phyloP scores from a whole-genome alignment of 2,329 filamentous ascomycete species.

The Pezicula radicicola region DNA sequence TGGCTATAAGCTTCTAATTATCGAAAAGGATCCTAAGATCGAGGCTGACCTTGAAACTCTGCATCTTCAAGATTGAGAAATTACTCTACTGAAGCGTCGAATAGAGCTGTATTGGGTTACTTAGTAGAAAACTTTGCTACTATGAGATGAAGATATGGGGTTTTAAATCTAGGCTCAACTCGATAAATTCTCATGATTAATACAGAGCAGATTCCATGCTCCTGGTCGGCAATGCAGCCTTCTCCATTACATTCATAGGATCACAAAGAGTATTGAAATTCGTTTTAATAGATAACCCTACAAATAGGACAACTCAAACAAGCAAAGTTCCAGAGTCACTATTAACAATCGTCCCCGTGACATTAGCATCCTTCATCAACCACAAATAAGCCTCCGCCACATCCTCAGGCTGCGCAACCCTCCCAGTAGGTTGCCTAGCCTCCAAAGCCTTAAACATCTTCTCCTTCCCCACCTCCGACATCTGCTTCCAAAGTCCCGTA shows the following conservation, averaged over 20 bases:
- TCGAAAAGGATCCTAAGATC: too few relatives aligned
- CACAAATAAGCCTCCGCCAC: conserved; percentile 39
- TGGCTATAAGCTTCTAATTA: conserved; percentile 24
- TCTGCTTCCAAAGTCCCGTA: conserved; percentile 39
- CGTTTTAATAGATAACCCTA: neutral
- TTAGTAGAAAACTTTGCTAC: too few relatives aligned
- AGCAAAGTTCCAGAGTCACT: neutral
- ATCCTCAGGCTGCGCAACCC: conserved; percentile 23
- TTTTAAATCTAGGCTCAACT: too few relatives aligned
- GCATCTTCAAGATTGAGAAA: too few relatives aligned
- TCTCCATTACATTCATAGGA: neutral
- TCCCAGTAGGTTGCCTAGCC: neutral
- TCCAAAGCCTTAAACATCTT: conserved; percentile 1
- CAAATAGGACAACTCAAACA: neutral
- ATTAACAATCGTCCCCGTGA: conserved; percentile 15
- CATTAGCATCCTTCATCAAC: conserved; percentile 35
- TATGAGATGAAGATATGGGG: too few relatives aligned
- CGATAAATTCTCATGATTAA: too few relatives aligned
- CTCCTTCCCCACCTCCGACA: conserved; percentile 20
- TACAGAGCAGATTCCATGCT: too few relatives aligned
- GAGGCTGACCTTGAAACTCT: too few relatives aligned
- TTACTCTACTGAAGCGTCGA: too few relatives aligned
- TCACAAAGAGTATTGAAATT: too few relatives aligned
- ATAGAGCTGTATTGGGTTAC: too few relatives aligned
- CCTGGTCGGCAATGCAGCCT: too few relatives aligned